Evolutionary conservation across 352 stramenopile species (phyloP), one percentile per base, ranked within the genome.

Genomic region (Globisporangium radiosum): DNA sequence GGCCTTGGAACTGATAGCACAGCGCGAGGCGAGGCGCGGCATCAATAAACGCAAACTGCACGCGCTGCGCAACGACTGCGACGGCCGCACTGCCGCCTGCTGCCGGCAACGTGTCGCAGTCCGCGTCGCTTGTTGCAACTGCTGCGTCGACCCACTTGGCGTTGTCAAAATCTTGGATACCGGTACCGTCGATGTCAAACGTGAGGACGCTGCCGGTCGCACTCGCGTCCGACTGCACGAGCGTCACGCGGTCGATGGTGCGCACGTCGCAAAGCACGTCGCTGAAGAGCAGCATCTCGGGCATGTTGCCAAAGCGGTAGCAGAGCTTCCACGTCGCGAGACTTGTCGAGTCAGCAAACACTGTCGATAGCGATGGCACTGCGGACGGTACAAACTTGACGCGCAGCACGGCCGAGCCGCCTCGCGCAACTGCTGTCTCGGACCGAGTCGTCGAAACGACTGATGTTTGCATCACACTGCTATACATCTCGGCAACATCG

Each of bases 241-340:
- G 42, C 5, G 70, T 44, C 2, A 81, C 66, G 8, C 76, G 52
- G 1, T 79, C 63, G 42, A 90, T 71, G n/a, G 80, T 83, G 19
- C 81, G 61, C 0, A 90, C 75, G 5, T 78, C 66, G 37, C 71
- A 82, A 14, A 88, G 17, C 0, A 90, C 80, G 51, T 86, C 63
- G 7, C 75, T 76, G 62, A 88, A 90, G 72, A 90, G 77, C 42
- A 86, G 54, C 43, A 66, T 87, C 13, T 63, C 57, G 0, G 67
- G 44, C 7, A 75, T 78, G 54, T 71, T 85, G 7, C 76, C 80
- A 44, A 90, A 90, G 9, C 70, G 73, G 59, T 87, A 90, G 56
- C 80, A 90, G 15, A 90, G 60, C 51, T 90, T 90, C 80, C 80
- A 90, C 0, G 70, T 76, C 8, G 73, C 73, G 11, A 85, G 64